These are phyloP conservation scores for Gautieria morchelliformis DNA, from an alignment of 768 basidiomycete species.

Conservation along the genomic window DNA sequence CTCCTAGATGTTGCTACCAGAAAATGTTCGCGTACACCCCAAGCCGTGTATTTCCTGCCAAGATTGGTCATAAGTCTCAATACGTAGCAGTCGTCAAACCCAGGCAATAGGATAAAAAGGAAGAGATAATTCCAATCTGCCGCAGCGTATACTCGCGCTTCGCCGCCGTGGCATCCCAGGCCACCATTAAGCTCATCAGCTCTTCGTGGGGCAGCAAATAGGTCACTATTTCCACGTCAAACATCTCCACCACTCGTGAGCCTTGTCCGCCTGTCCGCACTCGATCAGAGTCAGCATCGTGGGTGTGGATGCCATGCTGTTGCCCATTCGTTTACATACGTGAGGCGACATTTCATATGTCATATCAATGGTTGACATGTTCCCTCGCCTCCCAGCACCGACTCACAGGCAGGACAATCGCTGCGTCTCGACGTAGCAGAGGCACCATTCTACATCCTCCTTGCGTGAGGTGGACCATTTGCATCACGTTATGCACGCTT, in stretches of 20 bases:
- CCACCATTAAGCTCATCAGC: conserved; percentile 25
- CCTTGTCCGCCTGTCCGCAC: background rate
- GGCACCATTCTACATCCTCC: conserved; percentile 32
- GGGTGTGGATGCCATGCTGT: too few relatives aligned
- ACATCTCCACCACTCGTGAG: conserved; percentile 22
- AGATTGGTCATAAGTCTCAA: too few relatives aligned
- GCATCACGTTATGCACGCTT: conserved; percentile 35
- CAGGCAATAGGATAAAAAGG: conserved; percentile 29
- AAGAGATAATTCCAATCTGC: too few relatives aligned
- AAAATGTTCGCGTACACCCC: too few relatives aligned
- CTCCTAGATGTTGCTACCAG: background rate
- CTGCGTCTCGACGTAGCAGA: conserved; percentile 42
- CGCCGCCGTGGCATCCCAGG: conserved; percentile 30
- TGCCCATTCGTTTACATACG: too few relatives aligned
- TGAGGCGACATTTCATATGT: too few relatives aligned
- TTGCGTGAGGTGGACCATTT: conserved; percentile 27
- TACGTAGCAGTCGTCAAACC: conserved; percentile 38
- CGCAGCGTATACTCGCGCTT: conserved; percentile 21
- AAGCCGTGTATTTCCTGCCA: too few relatives aligned
- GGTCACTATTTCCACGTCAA: conserved; percentile 52
- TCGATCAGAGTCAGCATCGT: background rate
- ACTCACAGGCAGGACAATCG: background rate
- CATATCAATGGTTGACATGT: too few relatives aligned
- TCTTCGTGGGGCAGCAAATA: conserved; percentile 59
- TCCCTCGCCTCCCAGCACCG: background rate